phyloP scores from a whole-genome alignment of 192 early-diverging fungal species.

The Rhizophagus clarus region DNA sequence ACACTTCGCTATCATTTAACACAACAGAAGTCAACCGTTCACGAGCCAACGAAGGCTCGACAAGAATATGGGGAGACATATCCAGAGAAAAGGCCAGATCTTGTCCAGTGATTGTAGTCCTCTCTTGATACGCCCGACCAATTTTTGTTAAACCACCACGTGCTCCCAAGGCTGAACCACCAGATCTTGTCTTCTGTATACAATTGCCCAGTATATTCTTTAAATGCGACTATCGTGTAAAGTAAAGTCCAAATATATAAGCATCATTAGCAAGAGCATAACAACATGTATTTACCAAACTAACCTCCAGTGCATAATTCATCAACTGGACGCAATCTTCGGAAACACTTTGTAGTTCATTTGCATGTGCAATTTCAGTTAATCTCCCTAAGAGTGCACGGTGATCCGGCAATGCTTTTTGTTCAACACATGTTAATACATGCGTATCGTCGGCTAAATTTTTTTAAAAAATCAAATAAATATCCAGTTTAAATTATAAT shows the following conservation, averaged over 20 bases:
- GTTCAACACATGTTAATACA: conserved; percentile 1
- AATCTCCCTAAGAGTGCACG: neutral
- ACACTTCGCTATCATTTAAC: conserved; percentile 1
- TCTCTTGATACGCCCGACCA: neutral
- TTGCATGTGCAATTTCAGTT: conserved; percentile 15
- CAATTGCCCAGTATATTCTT: conserved; percentile 24
- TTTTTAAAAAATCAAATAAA: neutral
- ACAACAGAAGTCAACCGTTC: conserved; percentile 21
- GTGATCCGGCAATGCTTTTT: conserved; percentile 4
- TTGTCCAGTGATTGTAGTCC: neutral
- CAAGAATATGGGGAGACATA: conserved; percentile 28
- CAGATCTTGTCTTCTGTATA: conserved; percentile 5
- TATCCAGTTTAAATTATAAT: neutral
- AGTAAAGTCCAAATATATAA: neutral
- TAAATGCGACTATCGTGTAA: conserved; percentile 15
- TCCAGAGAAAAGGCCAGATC: conserved; percentile 26
- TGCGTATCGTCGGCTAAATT: neutral
- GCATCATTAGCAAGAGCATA: neutral
- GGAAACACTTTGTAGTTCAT: neutral
- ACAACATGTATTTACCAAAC: neutral
- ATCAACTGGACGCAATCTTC: conserved; percentile 17
- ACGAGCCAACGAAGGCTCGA: conserved; percentile 1
- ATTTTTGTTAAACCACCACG: neutral
- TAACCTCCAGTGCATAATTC: conserved; percentile 24
- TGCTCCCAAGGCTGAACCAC: neutral